Evolutionary conservation across 1,139 yeast genomes (phyloP).

Genomic region (Torulaspora pretoriensis): DNA sequence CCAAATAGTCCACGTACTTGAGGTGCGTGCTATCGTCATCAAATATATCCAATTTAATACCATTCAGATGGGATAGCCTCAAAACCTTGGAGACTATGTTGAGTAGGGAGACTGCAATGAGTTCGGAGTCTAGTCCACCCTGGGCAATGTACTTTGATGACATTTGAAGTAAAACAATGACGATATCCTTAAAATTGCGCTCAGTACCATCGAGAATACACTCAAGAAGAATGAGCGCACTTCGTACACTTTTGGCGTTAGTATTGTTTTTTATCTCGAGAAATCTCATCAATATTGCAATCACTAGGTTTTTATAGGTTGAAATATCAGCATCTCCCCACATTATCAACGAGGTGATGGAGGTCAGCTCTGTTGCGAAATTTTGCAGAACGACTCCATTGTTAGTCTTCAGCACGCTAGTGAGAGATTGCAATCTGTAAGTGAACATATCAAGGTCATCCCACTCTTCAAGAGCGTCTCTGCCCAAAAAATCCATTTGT

Average conservation of each 20-base stretch:
- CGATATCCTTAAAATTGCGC: constrained; percentile 43
- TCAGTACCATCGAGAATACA: constrained; percentile 55
- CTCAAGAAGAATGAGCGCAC: constrained; percentile 43
- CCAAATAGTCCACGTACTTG: constrained; percentile 35
- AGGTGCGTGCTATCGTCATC: constrained; percentile 33
- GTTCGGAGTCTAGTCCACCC: constrained; percentile 28
- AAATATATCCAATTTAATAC: constrained; percentile 33
- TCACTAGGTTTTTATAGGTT: constrained; percentile 55
- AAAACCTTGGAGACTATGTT: constrained; percentile 34
- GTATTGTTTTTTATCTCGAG: constrained; percentile 34
- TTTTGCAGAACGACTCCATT: constrained; percentile 42
- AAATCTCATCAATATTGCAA: constrained; percentile 48
- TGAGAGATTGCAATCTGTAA: constrained; percentile 51
- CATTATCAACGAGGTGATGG: constrained; percentile 39
- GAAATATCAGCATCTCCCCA: constrained; percentile 49
- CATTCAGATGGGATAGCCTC: constrained; percentile 32
- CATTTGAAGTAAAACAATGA: constrained; percentile 35
- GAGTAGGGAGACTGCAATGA: constrained; percentile 34
- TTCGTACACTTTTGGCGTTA: constrained; percentile 36
- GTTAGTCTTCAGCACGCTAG: constrained; percentile 49
- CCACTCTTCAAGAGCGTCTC: constrained; percentile 29
- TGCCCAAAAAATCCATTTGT: constrained; percentile 25
- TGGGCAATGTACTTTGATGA: constrained; percentile 33
- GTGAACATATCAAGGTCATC: constrained; percentile 60
- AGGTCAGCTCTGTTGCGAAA: constrained; percentile 53